These are phyloP conservation scores for Macroventuria anomochaeta DNA, from an alignment of 2,329 filamentous ascomycete genomes.

Conservation along the genomic window DNA sequence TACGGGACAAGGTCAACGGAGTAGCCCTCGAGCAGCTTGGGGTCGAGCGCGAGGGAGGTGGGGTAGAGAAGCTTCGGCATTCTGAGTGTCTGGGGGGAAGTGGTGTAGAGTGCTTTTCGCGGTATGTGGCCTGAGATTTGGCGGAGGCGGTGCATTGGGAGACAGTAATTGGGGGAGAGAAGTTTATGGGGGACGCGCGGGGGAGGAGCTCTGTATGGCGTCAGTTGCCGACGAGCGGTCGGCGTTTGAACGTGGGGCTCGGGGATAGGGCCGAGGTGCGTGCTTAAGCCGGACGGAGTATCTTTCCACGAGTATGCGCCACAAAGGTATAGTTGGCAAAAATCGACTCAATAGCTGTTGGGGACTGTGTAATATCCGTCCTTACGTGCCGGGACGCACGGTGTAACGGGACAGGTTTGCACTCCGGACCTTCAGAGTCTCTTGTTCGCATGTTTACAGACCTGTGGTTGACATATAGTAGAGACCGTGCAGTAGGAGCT, in stretches of 20 bases:
- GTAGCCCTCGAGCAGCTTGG: conserved; percentile 64
- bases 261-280: conserved; percentile 4
- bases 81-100: neutral
- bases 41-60: conserved; percentile 66
- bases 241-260: conserved; percentile 18
- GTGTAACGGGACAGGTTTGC: too few species aligned
- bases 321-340: neutral
- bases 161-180: neutral
- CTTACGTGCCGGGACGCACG: too few species aligned
- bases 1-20: conserved; percentile 64
- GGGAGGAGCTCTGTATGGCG: conserved; percentile 7
- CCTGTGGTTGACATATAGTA: too few species aligned
- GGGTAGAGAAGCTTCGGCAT: conserved; percentile 68
- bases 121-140: conserved; percentile 13
- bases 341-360: neutral
- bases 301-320: conserved; percentile 12
- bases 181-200: conserved; percentile 7
- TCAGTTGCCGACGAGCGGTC: conserved; percentile 16
- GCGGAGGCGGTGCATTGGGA: conserved; percentile 12
- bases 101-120: conserved; percentile 10
- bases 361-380: too few species aligned
- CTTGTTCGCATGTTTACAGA: too few species aligned
- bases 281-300: conserved; percentile 1
- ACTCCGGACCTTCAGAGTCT: too few species aligned
- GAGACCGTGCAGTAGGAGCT: too few species aligned